Evolutionary conservation across 495 filamentous ascomycete species (phyloP), one percentile per base, ranked within the genome.

Genomic region (Lentithecium fluviatile): DNA sequence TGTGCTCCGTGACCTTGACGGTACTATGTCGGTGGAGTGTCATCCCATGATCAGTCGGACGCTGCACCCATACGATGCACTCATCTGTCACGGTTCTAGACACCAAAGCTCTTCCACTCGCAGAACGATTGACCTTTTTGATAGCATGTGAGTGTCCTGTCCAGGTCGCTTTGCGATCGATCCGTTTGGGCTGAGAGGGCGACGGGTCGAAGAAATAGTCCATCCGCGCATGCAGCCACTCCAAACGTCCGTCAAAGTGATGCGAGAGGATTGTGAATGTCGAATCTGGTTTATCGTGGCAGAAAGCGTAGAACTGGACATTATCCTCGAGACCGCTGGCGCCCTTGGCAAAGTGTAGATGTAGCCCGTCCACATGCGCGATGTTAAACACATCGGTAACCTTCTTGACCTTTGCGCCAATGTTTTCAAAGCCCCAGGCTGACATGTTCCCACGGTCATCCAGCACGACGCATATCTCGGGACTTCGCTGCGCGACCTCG

Each of bases 351-450:
- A 95, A 86, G 24, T 83, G 82, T 36, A 95, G 77, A 49, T 84
- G 78, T 53, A 89, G 70, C 6, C 86, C 80, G 61, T 89, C 85
- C 21, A 90, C 84, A 71, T 96, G 89, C 6, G 90, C 85, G 66
- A 97, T 84, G 65, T 95, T 95, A 77, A 95, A 96, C 25, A 92
- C 83, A 69, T 87, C 85, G 38, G 84, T 79, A 2, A 81, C 80
- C 61, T 85, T 82, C 62, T 79, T 83, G 29, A 77, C 74, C 64
- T 90, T 94, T 66, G 83, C 85, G 17, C 91, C 90, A 23, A 97
- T 81, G 69, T 92, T 90, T 71, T 97, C 92, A 54, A 99, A 70
- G 1, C 90, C 95, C 93, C 93, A 96, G 0, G 92, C 94, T 46
- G 89, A 90, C 90, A 97, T 91, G 65, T 86, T 83, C 4, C 94